A percentile compares a stretch with the other conserved stretches of the same genome.
phyloP scores from a whole-genome alignment of 78 protist genomes.

The Dictyostelium brefeldianum region DNA sequence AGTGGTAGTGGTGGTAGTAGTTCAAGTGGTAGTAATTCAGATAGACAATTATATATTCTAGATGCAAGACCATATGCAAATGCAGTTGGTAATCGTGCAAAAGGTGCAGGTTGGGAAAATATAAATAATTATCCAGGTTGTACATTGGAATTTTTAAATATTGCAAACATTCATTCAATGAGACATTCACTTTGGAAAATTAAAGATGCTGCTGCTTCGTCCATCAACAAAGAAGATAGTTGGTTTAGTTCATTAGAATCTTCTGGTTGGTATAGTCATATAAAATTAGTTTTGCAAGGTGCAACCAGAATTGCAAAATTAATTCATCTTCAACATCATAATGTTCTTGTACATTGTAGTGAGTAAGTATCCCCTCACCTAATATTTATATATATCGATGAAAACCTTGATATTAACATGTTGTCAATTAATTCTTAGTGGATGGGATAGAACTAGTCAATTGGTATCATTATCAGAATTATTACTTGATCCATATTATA shows the following conservation, averaged over 20 bases:
- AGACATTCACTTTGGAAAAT: conserved; percentile 62
- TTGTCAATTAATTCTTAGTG: no score
- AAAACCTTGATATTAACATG: no score
- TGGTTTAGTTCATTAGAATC: conserved; percentile 59
- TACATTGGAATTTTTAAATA: conserved; percentile 76
- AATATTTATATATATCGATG: no score
- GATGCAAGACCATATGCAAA: conserved; percentile 90
- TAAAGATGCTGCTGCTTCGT: conserved; percentile 22
- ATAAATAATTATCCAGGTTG: conserved; percentile 82
- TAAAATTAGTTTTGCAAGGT: conserved; percentile 56
- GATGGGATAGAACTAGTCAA: conserved; percentile 98
- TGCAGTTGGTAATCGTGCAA: conserved; percentile 89
- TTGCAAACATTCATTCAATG: conserved; percentile 95
- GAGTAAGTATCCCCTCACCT: no score
- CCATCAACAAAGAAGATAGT: conserved; percentile 28
- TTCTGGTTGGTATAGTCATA: conserved; percentile 67
- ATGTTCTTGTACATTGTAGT: conserved; percentile 94
- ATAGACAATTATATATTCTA: conserved; percentile 67
- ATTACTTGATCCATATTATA: conserved; percentile 92
- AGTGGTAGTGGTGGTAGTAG: neutral
- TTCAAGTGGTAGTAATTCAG: neutral
- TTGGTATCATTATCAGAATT: conserved; percentile 85
- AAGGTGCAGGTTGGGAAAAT: conserved; percentile 79
- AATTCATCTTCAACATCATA: conserved; percentile 35
- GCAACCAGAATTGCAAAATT: conserved; percentile 46